Base-by-base conservation (phyloP, 2,329 filamentous ascomycete genomes). In the Aspergillus ochraceus region DNA sequence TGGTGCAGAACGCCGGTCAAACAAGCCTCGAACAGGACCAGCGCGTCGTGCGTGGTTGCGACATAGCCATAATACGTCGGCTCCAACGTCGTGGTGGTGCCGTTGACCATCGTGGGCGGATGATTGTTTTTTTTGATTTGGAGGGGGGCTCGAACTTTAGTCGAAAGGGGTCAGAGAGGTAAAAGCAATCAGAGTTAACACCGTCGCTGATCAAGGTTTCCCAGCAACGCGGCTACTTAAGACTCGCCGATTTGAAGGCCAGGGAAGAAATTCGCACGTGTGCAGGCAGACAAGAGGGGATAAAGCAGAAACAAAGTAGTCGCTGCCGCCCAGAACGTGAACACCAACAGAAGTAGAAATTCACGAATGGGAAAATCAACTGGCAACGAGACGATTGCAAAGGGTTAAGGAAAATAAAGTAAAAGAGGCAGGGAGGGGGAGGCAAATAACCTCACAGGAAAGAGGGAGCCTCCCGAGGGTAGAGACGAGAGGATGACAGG, bases 21-120 rank as follows among this genome's bases (percentile, higher is more conserved):
- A 67, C 89, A 91, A 9, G 88, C 90, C 74, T 96, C 91, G 70
- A 96, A 90, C 19, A 96, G 82, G 10, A 92, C 82, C 65, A 96
- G 80, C 29, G 91, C 92, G 77, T 96, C 91, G 52, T 86, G 82
- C 0, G 89, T 91, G 10, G 83, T 86, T n/a, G 80, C 79, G 52
- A 92, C 83, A 70, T 87, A 86, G 10, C 89, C 89, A n/a, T 77
- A 77, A 74, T 84, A 91, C 24, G 88, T 91, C 30, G 88, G 87
- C 64, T 81, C 79, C 67, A 90, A 77, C 64, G 81, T 79, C 49
- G 77, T 77, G 58, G 78, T 73, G 46, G 75, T 74, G 64, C 76
- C 74, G 70, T 77, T 77, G 65, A 76, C 76, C 77, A 79, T 79
- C 60, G 60, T 71, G 61, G 46, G 20, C 51, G n/a, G 24, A 49